Evolutionary conservation across 2,329 filamentous ascomycete species (phyloP).

Genomic region (Aspergillus intermedius): DNA sequence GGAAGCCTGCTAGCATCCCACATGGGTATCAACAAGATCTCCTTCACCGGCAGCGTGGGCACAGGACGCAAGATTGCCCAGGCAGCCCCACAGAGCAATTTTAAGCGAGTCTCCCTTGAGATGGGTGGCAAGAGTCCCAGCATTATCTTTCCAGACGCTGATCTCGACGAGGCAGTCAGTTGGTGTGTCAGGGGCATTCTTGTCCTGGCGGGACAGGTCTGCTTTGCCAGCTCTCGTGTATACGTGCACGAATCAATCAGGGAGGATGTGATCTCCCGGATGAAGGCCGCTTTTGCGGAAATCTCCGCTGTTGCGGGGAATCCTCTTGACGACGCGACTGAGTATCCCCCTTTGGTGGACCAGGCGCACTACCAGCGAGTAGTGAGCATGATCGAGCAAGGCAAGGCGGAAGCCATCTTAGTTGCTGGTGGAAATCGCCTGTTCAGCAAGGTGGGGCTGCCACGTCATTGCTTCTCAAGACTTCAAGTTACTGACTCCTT

Average conservation of each 20-base stretch:
- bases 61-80: constrained; percentile 37
- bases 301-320: neutral
- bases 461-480: too few species aligned
- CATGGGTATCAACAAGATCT: constrained; percentile 23
- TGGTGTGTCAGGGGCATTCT: constrained; percentile 9
- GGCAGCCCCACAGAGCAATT: constrained; percentile 22
- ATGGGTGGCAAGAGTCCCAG: constrained; percentile 24
- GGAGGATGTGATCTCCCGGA: constrained; percentile 7
- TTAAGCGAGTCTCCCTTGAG: constrained; percentile 24
- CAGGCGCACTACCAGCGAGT: neutral
- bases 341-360: neutral
- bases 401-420: too few species aligned
- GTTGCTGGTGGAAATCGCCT: too few species aligned
- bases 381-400: too few species aligned
- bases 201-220: constrained; percentile 16
- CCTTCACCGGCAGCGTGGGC: constrained; percentile 25
- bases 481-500: neutral
- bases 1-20: constrained; percentile 37
- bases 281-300: constrained; percentile 1
- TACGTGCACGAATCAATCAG: constrained; percentile 16
- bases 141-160: constrained; percentile 22
- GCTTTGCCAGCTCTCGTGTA: constrained; percentile 15
- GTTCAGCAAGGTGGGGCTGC: too few species aligned
- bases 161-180: constrained; percentile 21
- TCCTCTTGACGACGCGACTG: neutral